Percentiles rank a stretch among this genome's conserved stretches.
Conservation (phyloP, 108 stramenopile genomes). For the Skeletonema marinoi region DNA sequence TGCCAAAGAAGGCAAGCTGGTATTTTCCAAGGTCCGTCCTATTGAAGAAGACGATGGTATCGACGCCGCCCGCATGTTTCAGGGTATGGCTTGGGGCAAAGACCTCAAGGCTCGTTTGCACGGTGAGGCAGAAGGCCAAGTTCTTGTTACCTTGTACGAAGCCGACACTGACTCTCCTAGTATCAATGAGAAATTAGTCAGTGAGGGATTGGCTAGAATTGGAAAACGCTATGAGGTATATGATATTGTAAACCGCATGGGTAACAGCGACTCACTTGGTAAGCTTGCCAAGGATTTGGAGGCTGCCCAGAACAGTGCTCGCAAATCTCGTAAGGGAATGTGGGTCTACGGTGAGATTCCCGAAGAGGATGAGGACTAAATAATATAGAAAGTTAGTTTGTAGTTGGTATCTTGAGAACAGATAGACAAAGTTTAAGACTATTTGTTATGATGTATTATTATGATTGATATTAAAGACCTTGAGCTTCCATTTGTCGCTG, state of each 20-base stretch:
- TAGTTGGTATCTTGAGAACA: neutral
- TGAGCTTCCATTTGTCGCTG: slow-evolving; percentile 40
- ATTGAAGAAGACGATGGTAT: slow-evolving; percentile 83
- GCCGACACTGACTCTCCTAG: slow-evolving; percentile 50
- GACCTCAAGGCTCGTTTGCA: slow-evolving; percentile 66
- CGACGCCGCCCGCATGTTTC: slow-evolving; percentile 83
- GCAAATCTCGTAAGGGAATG: slow-evolving; percentile 79
- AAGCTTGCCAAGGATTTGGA: slow-evolving; percentile 68
- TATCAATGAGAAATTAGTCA: slow-evolving; percentile 77
- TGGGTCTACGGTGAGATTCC: slow-evolving; percentile 93
- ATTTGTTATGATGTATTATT: slow-evolving; percentile 7
- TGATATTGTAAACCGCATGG: slow-evolving; percentile 59
- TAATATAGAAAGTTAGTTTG: slow-evolving; percentile 8
- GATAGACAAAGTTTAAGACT: neutral
- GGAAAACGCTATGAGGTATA: slow-evolving; percentile 59
- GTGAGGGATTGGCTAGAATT: slow-evolving; percentile 74
- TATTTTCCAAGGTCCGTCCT: slow-evolving; percentile 68
- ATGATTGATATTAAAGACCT: slow-evolving; percentile 7
- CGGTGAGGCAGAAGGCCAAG: slow-evolving; percentile 71
- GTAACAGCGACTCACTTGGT: slow-evolving; percentile 48
- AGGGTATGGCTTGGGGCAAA: slow-evolving; percentile 82
- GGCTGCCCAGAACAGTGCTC: slow-evolving; percentile 72
- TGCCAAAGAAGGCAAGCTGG: slow-evolving; percentile 85
- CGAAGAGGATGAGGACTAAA: slow-evolving; percentile 86
- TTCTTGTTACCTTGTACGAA: slow-evolving; percentile 61